A percentile compares a stretch with the other conserved stretches of the same genome.
Evolutionary conservation across 306 rosid species (phyloP).

Genomic region (Ormosia semicastrata): DNA sequence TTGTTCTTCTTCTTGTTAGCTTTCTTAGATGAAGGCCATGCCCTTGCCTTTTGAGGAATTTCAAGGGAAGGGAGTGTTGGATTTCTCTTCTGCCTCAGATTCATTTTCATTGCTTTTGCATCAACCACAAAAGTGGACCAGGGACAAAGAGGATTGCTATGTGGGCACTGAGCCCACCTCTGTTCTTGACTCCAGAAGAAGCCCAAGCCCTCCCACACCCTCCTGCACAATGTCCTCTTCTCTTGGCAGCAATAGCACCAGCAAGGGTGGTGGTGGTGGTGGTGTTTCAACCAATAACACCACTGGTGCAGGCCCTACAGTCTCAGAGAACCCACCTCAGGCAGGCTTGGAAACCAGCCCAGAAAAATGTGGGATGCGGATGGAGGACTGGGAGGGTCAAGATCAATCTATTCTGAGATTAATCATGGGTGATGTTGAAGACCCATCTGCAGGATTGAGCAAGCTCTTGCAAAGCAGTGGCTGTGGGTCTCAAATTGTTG

Average conservation of each 20-base stretch:
- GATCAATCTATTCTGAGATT: slow-evolving; percentile 81
- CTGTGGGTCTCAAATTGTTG: slow-evolving; percentile 49
- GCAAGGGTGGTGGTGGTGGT: slow-evolving; percentile 32
- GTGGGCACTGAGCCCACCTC: slow-evolving; percentile 98
- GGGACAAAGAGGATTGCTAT: slow-evolving; percentile 59
- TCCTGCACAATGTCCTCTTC: slow-evolving; percentile 91
- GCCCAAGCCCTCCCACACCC: slow-evolving; percentile 80
- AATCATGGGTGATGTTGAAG: slow-evolving; percentile 87
- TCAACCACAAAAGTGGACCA: slow-evolving; percentile 60
- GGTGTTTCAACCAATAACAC: slow-evolving; percentile 30
- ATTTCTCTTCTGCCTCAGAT: slow-evolving; percentile 67
- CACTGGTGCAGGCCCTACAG: slow-evolving; percentile 22
- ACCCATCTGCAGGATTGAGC: slow-evolving; percentile 83
- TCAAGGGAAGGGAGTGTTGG: slow-evolving; percentile 88
- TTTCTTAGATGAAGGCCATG: slow-evolving; percentile 90
- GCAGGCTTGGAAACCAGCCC: slow-evolving; percentile 37
- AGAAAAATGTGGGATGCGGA: slow-evolving; percentile 62
- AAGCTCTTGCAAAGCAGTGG: slow-evolving; percentile 63
- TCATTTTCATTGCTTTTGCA: slow-evolving; percentile 40
- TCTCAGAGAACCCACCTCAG: slow-evolving; percentile 43
- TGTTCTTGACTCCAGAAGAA: slow-evolving; percentile 84
- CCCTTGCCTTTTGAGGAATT: slow-evolving; percentile 92
- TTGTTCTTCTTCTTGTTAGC: slow-evolving; percentile 23
- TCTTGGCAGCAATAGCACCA: slow-evolving; percentile 50
- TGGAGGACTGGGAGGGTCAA: slow-evolving; percentile 95